Evolutionary conservation across 352 stramenopile genomes (phyloP), one percentile per base, ranked within the genome.

Genomic region (Phytophthora crassamura): DNA sequence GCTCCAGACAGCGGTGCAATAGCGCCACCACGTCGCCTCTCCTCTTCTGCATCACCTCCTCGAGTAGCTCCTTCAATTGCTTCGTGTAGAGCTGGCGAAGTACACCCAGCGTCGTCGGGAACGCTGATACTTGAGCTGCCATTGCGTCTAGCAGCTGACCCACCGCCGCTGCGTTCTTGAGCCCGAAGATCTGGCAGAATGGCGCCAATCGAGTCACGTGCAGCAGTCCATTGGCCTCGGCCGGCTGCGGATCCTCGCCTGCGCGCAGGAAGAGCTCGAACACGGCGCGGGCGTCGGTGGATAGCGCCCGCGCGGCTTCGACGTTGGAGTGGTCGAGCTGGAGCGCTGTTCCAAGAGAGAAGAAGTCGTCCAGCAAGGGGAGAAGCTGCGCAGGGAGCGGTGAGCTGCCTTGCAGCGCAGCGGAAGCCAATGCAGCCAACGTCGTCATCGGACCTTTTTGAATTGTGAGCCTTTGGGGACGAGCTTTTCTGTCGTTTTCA

Each of bases 161-260:
- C 34, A 86, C 72, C 0, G 40, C 56, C 2, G 57, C 48, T 0
- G 39, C 54, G 35, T 84, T 88, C 43, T 68, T 78, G 20, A 62
- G 67, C 15, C 70, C 67, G 48, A 74, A 86, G 6, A 93, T 40
- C 53, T 89, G 78, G 59, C 84, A 91, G 56, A 91, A 89, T 7
- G 82, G 78, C 2, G 62, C 65, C 16, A 93, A n/a, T 15, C 81
- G 60, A 47, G 82, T 76, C 25, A 86, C 59, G 35, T 90, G 82
- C n/a, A 91, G 56, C 40, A 77, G 10, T 0, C 51, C 69, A 10
- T 45, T 48, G 4, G 16, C 43, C 9, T 63, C 46, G 16, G 45
- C 33, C 20, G 81, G 51, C 10, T 30, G 25, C 25, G 25, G 25
- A 30, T 30, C 25, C 25, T 30, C 25, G 25, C 25, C 4, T 30